Evolutionary conservation across 345 rosid genomes (phyloP).

Genomic region (Bruguiera gymnorhiza): DNA sequence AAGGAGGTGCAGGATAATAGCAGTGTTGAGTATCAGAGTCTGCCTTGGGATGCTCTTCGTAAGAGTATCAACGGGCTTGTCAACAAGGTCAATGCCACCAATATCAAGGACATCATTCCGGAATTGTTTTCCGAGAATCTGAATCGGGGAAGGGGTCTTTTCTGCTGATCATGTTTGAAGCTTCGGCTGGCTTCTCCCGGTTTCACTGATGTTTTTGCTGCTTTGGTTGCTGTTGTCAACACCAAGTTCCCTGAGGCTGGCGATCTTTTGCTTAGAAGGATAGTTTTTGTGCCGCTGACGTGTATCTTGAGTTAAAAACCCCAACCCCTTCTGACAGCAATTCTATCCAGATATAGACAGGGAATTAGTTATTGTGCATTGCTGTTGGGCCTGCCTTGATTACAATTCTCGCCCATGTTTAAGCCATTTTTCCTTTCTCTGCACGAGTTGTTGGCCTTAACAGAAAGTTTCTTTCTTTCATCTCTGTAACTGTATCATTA

Average conservation of each 20-base stretch:
- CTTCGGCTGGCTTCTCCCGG: conserved; percentile 96
- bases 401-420: neutral
- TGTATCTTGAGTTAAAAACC: no score
- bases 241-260: conserved; percentile 89
- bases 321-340: no score
- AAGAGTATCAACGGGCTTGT: conserved; percentile 91
- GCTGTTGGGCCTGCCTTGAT: neutral
- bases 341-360: no score
- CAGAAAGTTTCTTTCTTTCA: neutral
- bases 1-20: conserved; percentile 77
- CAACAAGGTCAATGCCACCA: conserved; percentile 79
- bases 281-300: no score
- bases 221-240: conserved; percentile 76
- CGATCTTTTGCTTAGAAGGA: conserved; percentile 65
- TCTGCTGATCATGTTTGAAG: conserved; percentile 86
- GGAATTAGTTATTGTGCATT: no score
- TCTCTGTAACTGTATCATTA: neutral
- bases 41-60: conserved; percentile 95
- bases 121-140: conserved; percentile 84
- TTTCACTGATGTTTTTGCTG: conserved; percentile 87
- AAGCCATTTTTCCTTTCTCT: neutral
- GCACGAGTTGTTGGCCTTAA: neutral
- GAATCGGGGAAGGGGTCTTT: conserved; percentile 84
- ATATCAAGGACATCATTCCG: conserved; percentile 75
- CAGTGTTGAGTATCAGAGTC: conserved; percentile 74